Conservation (phyloP, 1,284 basidiomycete species). For the Ceraceosorus guamensis region DNA sequence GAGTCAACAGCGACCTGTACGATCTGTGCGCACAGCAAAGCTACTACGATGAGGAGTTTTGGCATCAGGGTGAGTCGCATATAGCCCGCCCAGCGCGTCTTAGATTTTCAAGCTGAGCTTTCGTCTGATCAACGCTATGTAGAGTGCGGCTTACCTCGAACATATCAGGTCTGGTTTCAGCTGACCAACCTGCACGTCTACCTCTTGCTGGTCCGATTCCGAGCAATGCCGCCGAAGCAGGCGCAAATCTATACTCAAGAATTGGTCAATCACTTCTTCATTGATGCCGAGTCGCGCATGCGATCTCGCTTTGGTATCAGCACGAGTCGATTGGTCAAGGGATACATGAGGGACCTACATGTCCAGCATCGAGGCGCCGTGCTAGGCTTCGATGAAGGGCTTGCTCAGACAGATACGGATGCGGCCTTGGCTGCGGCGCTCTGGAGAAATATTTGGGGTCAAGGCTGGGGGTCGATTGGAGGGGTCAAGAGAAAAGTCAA, state of each 20-base stretch:
- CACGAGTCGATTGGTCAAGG: constrained; percentile 71
- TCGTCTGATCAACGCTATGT: too few species aligned
- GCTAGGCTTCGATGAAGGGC: constrained; percentile 71
- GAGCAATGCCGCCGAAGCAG: constrained; percentile 66
- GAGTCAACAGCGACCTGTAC: constrained; percentile 55
- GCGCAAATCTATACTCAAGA: constrained; percentile 67
- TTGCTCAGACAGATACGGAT: constrained; percentile 53
- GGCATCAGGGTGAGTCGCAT: constrained; percentile 28
- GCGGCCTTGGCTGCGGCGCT: constrained; percentile 65
- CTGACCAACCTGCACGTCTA: constrained; percentile 88
- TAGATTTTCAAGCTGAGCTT: background rate
- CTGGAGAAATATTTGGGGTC: constrained; percentile 80
- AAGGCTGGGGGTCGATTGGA: constrained; percentile 50
- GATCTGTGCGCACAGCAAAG: constrained; percentile 53
- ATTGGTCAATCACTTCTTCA: constrained; percentile 89
- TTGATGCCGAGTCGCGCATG: constrained; percentile 86
- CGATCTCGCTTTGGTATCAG: constrained; percentile 63
- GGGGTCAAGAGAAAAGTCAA: constrained; percentile 48
- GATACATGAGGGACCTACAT: constrained; percentile 80
- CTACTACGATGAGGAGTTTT: constrained; percentile 39
- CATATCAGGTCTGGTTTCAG: constrained; percentile 97
- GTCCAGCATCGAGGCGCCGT: constrained; percentile 85
- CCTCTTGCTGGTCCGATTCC: constrained; percentile 78
- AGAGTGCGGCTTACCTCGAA: constrained; percentile 82
- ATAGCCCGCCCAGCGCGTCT: too few species aligned